phyloP scores from a whole-genome alignment of 345 rosid genomes.

The Aegle marmelos region DNA sequence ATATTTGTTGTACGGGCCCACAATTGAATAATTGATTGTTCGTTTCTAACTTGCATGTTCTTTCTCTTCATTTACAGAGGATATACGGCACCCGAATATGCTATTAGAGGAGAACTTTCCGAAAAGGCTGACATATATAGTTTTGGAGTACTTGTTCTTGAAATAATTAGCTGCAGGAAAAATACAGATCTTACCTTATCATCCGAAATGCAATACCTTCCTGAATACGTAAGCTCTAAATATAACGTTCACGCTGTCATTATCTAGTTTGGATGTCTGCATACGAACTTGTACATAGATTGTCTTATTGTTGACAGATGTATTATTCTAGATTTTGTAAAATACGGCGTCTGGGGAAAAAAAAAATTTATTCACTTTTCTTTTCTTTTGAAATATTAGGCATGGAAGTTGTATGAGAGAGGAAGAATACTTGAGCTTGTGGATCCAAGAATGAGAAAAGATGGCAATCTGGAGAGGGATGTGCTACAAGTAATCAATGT shows the following conservation, averaged over 20 bases:
- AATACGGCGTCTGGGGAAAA: neutral
- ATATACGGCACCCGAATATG: slow-evolving; percentile 73
- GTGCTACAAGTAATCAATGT: slow-evolving; percentile 41
- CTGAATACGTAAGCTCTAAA: slow-evolving; percentile 50
- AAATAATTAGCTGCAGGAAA: slow-evolving; percentile 60
- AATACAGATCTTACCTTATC: slow-evolving; percentile 56
- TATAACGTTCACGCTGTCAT: no score
- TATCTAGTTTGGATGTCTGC: no score
- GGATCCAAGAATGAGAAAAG: slow-evolving; percentile 42
- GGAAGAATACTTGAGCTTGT: slow-evolving; percentile 35
- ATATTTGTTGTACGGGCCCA: neutral
- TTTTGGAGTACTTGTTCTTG: slow-evolving; percentile 63
- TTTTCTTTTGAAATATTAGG: slow-evolving; percentile 24
- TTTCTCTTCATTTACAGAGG: slow-evolving; percentile 33
- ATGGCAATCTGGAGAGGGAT: slow-evolving; percentile 36
- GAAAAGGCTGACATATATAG: slow-evolving; percentile 75
- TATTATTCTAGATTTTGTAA: neutral
- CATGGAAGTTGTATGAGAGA: slow-evolving; percentile 58
- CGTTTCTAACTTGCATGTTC: neutral
- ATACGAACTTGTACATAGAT: no score
- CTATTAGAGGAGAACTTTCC: slow-evolving; percentile 61
- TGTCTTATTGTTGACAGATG: no score
- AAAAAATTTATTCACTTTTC: neutral
- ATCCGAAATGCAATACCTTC: slow-evolving; percentile 67
- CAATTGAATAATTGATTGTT: neutral